phyloP scores from a whole-genome alignment of 2,329 filamentous ascomycete species.

The Ascochyta fabae region DNA sequence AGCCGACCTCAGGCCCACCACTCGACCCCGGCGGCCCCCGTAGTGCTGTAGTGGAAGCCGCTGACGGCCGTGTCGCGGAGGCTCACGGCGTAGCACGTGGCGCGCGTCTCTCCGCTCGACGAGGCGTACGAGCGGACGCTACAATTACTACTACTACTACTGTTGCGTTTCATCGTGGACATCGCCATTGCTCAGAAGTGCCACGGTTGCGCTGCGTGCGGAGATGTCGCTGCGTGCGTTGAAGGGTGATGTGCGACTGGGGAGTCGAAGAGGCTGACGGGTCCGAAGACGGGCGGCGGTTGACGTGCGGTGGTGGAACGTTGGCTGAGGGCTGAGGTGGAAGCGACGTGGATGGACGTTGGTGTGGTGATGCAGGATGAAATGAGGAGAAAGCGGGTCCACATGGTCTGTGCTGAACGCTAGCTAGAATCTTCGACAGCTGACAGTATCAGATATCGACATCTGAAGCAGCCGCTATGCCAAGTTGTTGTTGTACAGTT shows the following conservation, averaged over 20 bases:
- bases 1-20: conserved; percentile 56
- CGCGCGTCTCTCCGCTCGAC: conserved; percentile 78
- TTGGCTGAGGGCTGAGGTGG: conserved; percentile 1
- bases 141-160: conserved; percentile 70
- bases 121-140: conserved; percentile 59
- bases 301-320: conserved; percentile 1
- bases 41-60: conserved; percentile 96
- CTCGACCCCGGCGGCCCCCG: conserved; percentile 71
- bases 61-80: conserved; percentile 65
- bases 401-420: background rate
- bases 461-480: no score
- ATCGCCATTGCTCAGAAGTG: conserved; percentile 68
- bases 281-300: conserved; percentile 13
- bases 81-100: conserved; percentile 89
- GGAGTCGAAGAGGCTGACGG: conserved; percentile 9
- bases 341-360: conserved; percentile 14
- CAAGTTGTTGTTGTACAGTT: no score
- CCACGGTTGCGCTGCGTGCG: conserved; percentile 51
- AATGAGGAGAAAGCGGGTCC: conserved; percentile 23
- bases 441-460: no score
- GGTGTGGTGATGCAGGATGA: conserved; percentile 19
- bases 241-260: background rate
- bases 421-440: conserved; percentile 10
- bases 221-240: conserved; percentile 15
- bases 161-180: conserved; percentile 74